phyloP scores from a whole-genome alignment of 768 basidiomycete species.

The Neoboletus brunneissimus region DNA sequence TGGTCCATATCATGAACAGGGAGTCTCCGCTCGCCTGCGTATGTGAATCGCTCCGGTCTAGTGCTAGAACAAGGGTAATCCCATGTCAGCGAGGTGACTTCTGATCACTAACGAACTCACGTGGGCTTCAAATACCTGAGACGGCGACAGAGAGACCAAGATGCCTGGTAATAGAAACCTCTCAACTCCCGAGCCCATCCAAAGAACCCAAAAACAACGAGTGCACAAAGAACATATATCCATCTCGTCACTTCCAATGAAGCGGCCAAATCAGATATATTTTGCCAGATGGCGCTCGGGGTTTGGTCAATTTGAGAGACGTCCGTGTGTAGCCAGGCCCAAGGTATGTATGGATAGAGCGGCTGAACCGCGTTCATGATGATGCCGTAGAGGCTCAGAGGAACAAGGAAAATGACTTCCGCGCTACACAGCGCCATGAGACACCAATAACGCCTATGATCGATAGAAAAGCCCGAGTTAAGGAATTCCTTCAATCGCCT shows the following conservation, averaged over 20 bases:
- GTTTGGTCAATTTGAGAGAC: slow-evolving; percentile 41
- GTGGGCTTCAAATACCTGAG: not conserved
- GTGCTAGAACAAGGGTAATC: not conserved
- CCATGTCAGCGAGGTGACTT: not conserved
- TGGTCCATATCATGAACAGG: not conserved
- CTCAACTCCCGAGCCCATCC: slow-evolving; percentile 54
- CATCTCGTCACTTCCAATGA: slow-evolving; percentile 42
- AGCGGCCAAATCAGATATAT: slow-evolving; percentile 3
- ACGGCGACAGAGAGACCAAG: slow-evolving; percentile 23
- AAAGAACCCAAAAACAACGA: slow-evolving; percentile 52
- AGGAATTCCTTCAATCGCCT: not conserved
- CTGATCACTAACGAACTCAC: not conserved
- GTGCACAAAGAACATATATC: slow-evolving; percentile 35
- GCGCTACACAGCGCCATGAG: slow-evolving; percentile 45
- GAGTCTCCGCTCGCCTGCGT: not conserved
- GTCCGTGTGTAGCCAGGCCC: slow-evolving; percentile 50
- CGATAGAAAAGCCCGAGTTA: slow-evolving; percentile 33
- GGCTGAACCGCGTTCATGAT: slow-evolving; percentile 25
- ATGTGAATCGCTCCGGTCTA: not conserved
- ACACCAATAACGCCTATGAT: slow-evolving; percentile 46
- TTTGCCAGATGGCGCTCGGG: slow-evolving; percentile 40
- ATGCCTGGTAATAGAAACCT: slow-evolving; percentile 34
- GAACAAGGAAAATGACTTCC: slow-evolving; percentile 41
- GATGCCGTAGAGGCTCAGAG: slow-evolving; percentile 35
- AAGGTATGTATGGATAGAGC: slow-evolving; percentile 44